These are phyloP conservation scores for Kwoniella shandongensis DNA, from an alignment of 768 basidiomycete genomes.

Conservation along the genomic window DNA sequence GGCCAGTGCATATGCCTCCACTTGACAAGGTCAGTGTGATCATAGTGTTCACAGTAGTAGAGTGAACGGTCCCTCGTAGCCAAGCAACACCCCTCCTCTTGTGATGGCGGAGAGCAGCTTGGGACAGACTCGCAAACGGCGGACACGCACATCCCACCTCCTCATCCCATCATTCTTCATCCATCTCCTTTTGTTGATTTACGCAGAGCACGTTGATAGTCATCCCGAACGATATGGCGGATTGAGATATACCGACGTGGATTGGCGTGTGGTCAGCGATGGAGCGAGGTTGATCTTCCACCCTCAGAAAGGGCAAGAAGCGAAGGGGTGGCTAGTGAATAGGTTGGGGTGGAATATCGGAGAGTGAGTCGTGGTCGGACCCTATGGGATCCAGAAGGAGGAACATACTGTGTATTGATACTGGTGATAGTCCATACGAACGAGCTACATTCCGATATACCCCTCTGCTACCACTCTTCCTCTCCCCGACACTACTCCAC, in stretches of 20 bases:
- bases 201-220: conserved; percentile 43
- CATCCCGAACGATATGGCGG: conserved; percentile 45
- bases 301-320: conserved; percentile 18
- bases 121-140: too few species aligned
- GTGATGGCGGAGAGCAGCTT: too few species aligned
- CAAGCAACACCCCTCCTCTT: too few species aligned
- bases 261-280: conserved; percentile 93
- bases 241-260: conserved; percentile 95
- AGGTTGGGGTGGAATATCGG: conserved; percentile 60
- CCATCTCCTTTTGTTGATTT: conserved; percentile 34
- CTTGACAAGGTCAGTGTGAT: too few species aligned
- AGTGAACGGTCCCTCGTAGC: too few species aligned
- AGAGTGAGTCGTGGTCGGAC: conserved; percentile 63
- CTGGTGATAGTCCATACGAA: conserved; percentile 70
- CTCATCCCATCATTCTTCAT: conserved; percentile 23
- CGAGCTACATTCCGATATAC: conserved; percentile 96
- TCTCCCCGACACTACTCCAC: conserved; percentile 80
- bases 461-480: conserved; percentile 77
- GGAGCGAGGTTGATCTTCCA: conserved; percentile 68
- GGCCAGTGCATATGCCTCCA: too few species aligned
- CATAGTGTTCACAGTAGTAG: too few species aligned
- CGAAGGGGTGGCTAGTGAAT: conserved; percentile 61
- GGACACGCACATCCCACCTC: conserved; percentile 2
- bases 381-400: not conserved
- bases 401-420: not conserved